Conservation (phyloP, 2,329 filamentous ascomycete genomes). For the Aspergillus pseudoviridinutans region DNA sequence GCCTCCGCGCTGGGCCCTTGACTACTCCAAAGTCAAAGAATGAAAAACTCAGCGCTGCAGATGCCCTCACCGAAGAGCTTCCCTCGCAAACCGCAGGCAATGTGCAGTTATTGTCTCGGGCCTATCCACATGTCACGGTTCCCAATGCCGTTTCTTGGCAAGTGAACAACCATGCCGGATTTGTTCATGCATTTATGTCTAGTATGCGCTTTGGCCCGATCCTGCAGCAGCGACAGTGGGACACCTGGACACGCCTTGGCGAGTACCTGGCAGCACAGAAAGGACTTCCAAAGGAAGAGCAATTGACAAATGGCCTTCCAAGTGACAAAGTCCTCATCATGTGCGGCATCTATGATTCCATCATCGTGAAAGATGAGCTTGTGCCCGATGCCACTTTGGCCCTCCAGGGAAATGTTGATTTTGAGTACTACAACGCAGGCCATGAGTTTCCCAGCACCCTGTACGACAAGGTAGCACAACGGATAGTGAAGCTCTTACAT, state of each 20-base stretch:
- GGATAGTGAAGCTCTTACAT: constrained; percentile 40
- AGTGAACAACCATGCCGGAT: constrained; percentile 61
- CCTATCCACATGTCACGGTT: constrained; percentile 53
- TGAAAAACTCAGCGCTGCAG: constrained; percentile 36
- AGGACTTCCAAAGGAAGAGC: constrained; percentile 19
- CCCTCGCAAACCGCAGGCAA: constrained; percentile 28
- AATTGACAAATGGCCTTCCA: constrained; percentile 30
- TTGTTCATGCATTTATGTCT: constrained; percentile 66
- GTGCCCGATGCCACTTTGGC: constrained; percentile 56
- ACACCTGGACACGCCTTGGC: constrained; percentile 59
- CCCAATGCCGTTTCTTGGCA: constrained; percentile 67
- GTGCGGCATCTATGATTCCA: constrained; percentile 61
- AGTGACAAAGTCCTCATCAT: constrained; percentile 59
- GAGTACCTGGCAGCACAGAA: constrained; percentile 45
- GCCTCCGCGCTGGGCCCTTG: constrained; percentile 45
- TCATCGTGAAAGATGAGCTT: constrained; percentile 64
- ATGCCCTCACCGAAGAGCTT: constrained; percentile 41
- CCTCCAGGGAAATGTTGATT: constrained; percentile 57
- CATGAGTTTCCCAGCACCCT: constrained; percentile 67
- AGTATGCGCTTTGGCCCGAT: constrained; percentile 68
- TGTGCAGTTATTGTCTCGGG: constrained; percentile 50
- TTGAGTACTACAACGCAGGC: constrained; percentile 57
- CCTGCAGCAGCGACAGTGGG: constrained; percentile 53
- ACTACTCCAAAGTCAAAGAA: constrained; percentile 28
- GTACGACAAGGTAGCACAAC: constrained; percentile 55